These are phyloP conservation scores for Kalmanozyma brasiliensis DNA, from an alignment of 1,284 basidiomycete species.

Conservation along the genomic window DNA sequence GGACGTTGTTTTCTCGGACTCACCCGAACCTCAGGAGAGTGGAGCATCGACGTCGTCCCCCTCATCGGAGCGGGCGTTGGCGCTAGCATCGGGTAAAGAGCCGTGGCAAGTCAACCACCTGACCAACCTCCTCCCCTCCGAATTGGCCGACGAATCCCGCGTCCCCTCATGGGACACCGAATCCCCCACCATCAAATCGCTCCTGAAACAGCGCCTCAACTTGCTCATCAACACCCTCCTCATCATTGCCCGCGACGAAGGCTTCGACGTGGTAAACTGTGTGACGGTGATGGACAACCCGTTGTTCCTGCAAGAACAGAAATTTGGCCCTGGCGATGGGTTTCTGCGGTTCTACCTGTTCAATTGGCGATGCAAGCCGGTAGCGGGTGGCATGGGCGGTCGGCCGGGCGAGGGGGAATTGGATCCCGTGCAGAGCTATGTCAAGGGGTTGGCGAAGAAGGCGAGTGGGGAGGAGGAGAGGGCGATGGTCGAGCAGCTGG, in stretches of 20 bases:
- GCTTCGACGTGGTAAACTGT: slow-evolving; percentile 96
- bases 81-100: slow-evolving; percentile 19
- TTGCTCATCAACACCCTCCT: slow-evolving; percentile 81
- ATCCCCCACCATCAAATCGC: slow-evolving; percentile 73
- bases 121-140: slow-evolving; percentile 48
- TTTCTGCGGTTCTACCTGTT: slow-evolving; percentile 87
- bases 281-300: slow-evolving; percentile 94
- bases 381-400: slow-evolving; percentile 63
- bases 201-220: slow-evolving; percentile 78
- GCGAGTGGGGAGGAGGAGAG: slow-evolving; percentile 2
- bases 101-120: slow-evolving; percentile 49
- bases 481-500: slow-evolving; percentile 30
- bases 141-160: slow-evolving; percentile 51
- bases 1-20: slow-evolving; percentile 47
- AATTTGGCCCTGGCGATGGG: slow-evolving; percentile 92
- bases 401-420: slow-evolving; percentile 60
- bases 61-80: slow-evolving; percentile 24
- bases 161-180: slow-evolving; percentile 63
- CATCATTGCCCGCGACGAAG: slow-evolving; percentile 78
- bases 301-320: slow-evolving; percentile 77
- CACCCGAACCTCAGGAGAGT: background rate
- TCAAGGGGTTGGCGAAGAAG: slow-evolving; percentile 3
- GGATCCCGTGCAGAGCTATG: slow-evolving; percentile 54
- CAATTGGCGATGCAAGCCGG: slow-evolving; percentile 62
- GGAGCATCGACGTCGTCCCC: slow-evolving; percentile 14